Conservation (phyloP, 495 filamentous ascomycete species). For the Tuber microsphaerosporum region DNA sequence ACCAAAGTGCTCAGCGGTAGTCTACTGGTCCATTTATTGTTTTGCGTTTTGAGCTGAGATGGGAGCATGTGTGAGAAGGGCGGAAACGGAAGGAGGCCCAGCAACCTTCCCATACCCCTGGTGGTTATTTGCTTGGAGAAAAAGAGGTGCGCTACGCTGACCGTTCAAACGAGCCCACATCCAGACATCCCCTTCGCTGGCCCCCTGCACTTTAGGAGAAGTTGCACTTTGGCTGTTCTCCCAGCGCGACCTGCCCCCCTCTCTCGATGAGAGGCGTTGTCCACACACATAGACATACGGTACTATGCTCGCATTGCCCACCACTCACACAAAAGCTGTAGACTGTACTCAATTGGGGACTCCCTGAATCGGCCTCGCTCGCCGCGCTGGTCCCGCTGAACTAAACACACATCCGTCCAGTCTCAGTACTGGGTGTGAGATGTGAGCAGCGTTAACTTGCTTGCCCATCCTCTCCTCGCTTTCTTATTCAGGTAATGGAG, state of each 20-base stretch:
- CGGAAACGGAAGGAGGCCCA: constrained; percentile 28
- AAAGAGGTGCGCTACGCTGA: neutral
- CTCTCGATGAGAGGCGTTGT: neutral
- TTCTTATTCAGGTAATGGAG: neutral
- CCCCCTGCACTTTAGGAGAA: constrained; percentile 1
- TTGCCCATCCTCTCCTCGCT: neutral
- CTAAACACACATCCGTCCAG: neutral
- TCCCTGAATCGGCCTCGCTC: constrained; percentile 10
- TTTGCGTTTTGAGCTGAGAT: constrained; percentile 22
- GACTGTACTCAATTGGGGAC: neutral
- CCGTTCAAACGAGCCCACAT: neutral
- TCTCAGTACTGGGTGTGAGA: neutral
- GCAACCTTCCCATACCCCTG: constrained; percentile 15
- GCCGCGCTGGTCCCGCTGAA: constrained; percentile 8
- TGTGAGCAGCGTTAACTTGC: neutral
- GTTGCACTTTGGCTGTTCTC: neutral
- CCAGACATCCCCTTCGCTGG: neutral
- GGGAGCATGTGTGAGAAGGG: constrained; percentile 22
- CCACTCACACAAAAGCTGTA: neutral
- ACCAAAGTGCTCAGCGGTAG: constrained; percentile 16
- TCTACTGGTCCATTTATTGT: constrained; percentile 12
- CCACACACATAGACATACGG: neutral
- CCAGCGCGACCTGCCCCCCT: neutral
- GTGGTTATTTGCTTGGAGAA: constrained; percentile 26
- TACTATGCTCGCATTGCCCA: neutral